Base-by-base conservation (phyloP, 2,329 filamentous ascomycete genomes). In the Aspergillus phoenicis region DNA sequence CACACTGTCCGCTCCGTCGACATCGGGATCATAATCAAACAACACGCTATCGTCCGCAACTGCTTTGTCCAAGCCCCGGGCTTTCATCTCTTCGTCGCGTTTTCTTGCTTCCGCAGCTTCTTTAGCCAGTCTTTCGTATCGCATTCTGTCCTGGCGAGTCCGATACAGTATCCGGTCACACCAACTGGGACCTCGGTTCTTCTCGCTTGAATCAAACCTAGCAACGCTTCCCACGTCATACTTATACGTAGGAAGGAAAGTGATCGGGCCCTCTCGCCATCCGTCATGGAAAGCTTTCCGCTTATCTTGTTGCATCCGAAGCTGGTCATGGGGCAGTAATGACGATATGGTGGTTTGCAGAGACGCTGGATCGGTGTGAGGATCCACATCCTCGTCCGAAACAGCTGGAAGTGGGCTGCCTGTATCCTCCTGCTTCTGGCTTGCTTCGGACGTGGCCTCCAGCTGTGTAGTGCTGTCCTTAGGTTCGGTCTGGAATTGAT, bases 201-300 rank as follows among this genome's bases (percentile, higher is more conserved):
- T 99, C 73, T 98, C 95, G 66, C 93, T 97, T 0, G 93, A 92
- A 77, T 99, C 96, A 73, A 97, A 99, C 30, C 93, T 85, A 2
- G 91, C 91, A 33, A 97, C 87, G 30, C 90, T 96, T n/a, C 95
- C 95, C 28, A 97, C 83, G 70, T 99, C 96, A 68, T 99, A 99
- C 75, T 99, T 99, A 77, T 99, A 99, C 0, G 95, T 96, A 1
- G 95, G 95, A 15, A 98, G 75, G 71, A 99, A 99, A 1, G 86
- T 86, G 59, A 99, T 93, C 0, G 87, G 83, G 0, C 93, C 95
- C 81, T 99, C 95, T 54, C 85, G 84, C 93, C 95, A 99, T 1
- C 93, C 94, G 63, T 97, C 91, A 62, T 96, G 87, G 64, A 99
- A 96, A 0, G 88, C 87, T 72, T 90, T 95, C n/a, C 87, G 85